A percentile compares a stretch with the other conserved stretches of the same genome.
phyloP scores from a whole-genome alignment of 768 basidiomycete genomes.

The Calocybe cyanea region DNA sequence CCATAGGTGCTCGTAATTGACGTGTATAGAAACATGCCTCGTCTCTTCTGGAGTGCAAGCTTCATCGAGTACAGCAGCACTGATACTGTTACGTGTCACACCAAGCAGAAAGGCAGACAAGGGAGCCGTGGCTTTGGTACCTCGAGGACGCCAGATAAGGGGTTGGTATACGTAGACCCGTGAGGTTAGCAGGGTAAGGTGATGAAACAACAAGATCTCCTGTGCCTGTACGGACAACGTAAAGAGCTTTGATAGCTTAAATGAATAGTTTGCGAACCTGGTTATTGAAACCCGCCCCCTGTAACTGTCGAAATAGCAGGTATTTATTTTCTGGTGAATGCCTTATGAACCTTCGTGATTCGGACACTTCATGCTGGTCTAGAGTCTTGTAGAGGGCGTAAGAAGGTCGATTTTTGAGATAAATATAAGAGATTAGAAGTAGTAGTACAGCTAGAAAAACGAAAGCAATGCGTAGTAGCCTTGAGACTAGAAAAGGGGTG shows the following conservation, averaged over 20 bases:
- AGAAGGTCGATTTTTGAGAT: slow-evolving; percentile 32
- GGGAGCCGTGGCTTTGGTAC: slow-evolving; percentile 35
- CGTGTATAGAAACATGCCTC: slow-evolving; percentile 28
- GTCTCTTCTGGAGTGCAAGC: slow-evolving; percentile 36
- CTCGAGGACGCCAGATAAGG: slow-evolving; percentile 41
- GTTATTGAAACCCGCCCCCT: slow-evolving; percentile 48
- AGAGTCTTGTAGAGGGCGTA: slow-evolving; percentile 33
- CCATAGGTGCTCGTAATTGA: slow-evolving; percentile 30
- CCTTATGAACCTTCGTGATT: slow-evolving; percentile 25
- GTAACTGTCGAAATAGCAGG: slow-evolving; percentile 41
- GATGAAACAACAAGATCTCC: slow-evolving; percentile 44
- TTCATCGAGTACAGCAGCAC: slow-evolving; percentile 31
- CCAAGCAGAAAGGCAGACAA: slow-evolving; percentile 41
- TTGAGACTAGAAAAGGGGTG: slow-evolving; percentile 12
- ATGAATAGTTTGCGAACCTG: slow-evolving; percentile 27
- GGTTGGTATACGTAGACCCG: slow-evolving; percentile 44
- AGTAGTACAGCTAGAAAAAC: slow-evolving; percentile 8
- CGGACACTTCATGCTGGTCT: slow-evolving; percentile 23
- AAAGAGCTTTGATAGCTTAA: neutral
- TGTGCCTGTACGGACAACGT: slow-evolving; percentile 28
- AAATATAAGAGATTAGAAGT: slow-evolving; percentile 26
- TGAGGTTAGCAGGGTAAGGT: slow-evolving; percentile 35
- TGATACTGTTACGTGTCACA: slow-evolving; percentile 33
- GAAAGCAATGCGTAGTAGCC: slow-evolving; percentile 14
- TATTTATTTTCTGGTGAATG: slow-evolving; percentile 29